These are phyloP conservation scores for Pleurotus eryngii DNA, from an alignment of 768 basidiomycete species.

Conservation along the genomic window DNA sequence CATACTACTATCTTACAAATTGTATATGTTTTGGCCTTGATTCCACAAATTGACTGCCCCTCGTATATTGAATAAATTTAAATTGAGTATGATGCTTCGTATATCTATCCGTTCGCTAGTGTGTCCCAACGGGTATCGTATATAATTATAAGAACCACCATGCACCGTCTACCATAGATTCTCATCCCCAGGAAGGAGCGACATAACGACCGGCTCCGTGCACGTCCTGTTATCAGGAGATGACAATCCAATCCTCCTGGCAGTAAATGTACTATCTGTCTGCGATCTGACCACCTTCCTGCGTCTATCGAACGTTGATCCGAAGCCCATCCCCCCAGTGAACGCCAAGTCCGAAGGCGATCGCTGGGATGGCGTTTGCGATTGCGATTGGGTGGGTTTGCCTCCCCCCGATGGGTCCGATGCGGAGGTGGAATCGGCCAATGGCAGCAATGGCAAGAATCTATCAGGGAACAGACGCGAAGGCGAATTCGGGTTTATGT, in stretches of 20 bases:
- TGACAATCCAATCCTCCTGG: too few relatives aligned
- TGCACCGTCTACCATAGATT: background rate
- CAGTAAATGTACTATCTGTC: background rate
- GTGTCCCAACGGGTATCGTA: too few relatives aligned
- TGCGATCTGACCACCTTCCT: background rate
- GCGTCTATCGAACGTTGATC: conserved; percentile 3
- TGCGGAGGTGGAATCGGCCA: too few relatives aligned
- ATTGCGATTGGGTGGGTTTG: background rate
- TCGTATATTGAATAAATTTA: too few relatives aligned
- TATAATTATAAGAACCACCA: too few relatives aligned
- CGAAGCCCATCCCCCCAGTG: background rate
- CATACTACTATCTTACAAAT: too few relatives aligned
- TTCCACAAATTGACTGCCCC: too few relatives aligned
- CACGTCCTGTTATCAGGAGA: background rate
- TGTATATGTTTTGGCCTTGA: too few relatives aligned
- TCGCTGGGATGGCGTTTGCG: background rate
- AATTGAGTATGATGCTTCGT: too few relatives aligned
- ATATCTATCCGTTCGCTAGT: too few relatives aligned
- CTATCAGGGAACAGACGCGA: background rate
- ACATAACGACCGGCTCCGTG: conserved; percentile 3
- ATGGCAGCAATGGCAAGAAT: too few relatives aligned
- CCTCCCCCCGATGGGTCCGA: too few relatives aligned
- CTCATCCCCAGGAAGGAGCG: background rate
- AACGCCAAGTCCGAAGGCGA: background rate
- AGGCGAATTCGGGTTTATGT: background rate